These are phyloP conservation scores for Mycena rosella DNA, from an alignment of 768 basidiomycete genomes.

Conservation along the genomic window DNA sequence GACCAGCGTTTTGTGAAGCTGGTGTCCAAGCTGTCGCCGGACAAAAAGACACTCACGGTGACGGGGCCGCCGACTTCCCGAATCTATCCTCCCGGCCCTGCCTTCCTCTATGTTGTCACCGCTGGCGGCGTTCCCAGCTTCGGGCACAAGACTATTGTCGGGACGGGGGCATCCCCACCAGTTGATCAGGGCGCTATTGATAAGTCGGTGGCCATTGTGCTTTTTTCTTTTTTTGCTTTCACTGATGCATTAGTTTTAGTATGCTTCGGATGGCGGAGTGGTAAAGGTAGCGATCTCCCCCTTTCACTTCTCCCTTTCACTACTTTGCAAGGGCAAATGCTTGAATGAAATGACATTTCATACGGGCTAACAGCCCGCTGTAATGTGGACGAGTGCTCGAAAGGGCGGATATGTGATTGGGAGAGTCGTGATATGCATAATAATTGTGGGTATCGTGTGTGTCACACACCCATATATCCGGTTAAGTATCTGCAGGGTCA, in stretches of 20 bases:
- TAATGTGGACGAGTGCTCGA: too few relatives aligned
- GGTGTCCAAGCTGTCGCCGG: slow-evolving; percentile 11
- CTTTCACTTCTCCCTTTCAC: slow-evolving; percentile 6
- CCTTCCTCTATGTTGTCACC: slow-evolving; percentile 28
- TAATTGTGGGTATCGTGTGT: too few relatives aligned
- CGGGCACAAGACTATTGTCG: slow-evolving; percentile 29
- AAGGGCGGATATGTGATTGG: too few relatives aligned
- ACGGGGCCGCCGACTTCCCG: slow-evolving; percentile 23
- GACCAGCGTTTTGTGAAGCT: slow-evolving; percentile 29
- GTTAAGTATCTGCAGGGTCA: too few relatives aligned
- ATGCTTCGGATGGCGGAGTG: slow-evolving; percentile 18
- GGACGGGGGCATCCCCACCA: slow-evolving; percentile 26
- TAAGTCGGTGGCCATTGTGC: slow-evolving; percentile 17
- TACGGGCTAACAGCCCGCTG: too few relatives aligned
- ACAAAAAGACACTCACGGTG: slow-evolving; percentile 27
- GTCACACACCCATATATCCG: too few relatives aligned
- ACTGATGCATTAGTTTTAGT: slow-evolving; percentile 12
- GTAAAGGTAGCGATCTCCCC: slow-evolving; percentile 14
- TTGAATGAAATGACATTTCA: slow-evolving; percentile 8
- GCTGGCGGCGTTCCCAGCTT: slow-evolving; percentile 23
- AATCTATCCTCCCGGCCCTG: slow-evolving; percentile 35
- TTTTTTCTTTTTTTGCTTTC: slow-evolving; percentile 5
- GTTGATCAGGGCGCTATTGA: slow-evolving; percentile 31
- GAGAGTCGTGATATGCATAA: too few relatives aligned
- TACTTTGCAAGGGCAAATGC: not conserved